Evolutionary conservation across 148 eudicot genomes (phyloP).

Genomic region (Rhododendron molle): DNA sequence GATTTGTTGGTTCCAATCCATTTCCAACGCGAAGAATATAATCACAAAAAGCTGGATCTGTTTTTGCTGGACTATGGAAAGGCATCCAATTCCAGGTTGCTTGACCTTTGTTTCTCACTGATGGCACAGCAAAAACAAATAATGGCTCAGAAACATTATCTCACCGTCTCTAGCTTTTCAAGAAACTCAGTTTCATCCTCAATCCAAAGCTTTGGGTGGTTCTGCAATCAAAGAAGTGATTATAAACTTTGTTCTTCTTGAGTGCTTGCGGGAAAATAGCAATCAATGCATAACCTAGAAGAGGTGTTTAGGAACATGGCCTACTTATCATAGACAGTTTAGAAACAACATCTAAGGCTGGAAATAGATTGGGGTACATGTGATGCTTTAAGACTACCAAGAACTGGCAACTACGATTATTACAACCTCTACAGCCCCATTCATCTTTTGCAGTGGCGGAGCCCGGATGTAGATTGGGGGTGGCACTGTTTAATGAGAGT

Average conservation of each 20-base stretch:
- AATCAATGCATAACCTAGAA: not conserved
- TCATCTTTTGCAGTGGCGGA: not conserved
- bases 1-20: too few species aligned
- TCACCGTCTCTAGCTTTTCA: slow-evolving; percentile 66
- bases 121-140: not conserved
- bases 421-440: too few species aligned
- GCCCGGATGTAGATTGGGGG: not conserved
- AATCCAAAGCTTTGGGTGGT: slow-evolving; percentile 97
- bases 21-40: too few species aligned
- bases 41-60: too few species aligned
- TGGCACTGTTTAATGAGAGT: too few species aligned
- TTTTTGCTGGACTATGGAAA: too few species aligned
- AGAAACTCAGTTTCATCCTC: slow-evolving; percentile 96
- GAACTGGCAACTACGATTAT: too few species aligned
- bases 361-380: too few species aligned
- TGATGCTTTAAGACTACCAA: too few species aligned
- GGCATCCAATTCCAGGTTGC: not conserved
- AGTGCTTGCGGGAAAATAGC: not conserved
- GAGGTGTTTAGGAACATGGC: not conserved
- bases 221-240: slow-evolving; percentile 42
- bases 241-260: not conserved
- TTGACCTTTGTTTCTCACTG: slow-evolving; percentile 1
- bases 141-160: slow-evolving; percentile 11
- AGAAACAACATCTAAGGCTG: not conserved
- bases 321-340: not conserved